phyloP scores from a whole-genome alignment of 805 yeast genomes.

The Schizosaccharomyces octosporus region DNA sequence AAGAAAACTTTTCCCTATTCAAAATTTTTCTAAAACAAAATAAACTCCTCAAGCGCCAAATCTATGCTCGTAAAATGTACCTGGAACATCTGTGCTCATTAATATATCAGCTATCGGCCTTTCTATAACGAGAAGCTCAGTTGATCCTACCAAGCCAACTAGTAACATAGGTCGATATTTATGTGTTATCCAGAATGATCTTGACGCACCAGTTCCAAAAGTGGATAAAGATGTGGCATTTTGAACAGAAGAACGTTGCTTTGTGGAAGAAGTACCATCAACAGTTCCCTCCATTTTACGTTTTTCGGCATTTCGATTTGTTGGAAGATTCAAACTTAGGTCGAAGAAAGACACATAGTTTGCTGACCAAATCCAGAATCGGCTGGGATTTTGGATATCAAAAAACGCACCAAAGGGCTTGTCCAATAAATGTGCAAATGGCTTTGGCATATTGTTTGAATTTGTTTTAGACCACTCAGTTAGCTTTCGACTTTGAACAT shows the following conservation, averaged over 20 bases:
- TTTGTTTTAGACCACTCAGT: constrained; percentile 65
- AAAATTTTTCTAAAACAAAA: background rate
- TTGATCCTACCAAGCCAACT: constrained; percentile 28
- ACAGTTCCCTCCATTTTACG: constrained; percentile 24
- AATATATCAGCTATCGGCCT: constrained; percentile 34
- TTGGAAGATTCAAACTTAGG: constrained; percentile 30
- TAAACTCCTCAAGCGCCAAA: background rate
- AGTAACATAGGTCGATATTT: constrained; percentile 51
- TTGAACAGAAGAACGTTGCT: constrained; percentile 10
- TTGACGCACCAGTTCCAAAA: constrained; percentile 6
- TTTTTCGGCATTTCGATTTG: constrained; percentile 12
- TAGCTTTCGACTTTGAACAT: constrained; percentile 15
- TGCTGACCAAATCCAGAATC: constrained; percentile 72
- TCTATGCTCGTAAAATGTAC: background rate
- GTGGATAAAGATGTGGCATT: background rate
- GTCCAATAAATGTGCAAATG: constrained; percentile 31
- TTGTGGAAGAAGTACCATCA: constrained; percentile 16
- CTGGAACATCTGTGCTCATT: constrained; percentile 11
- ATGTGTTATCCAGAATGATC: constrained; percentile 48
- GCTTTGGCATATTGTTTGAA: constrained; percentile 47
- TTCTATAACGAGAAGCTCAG: constrained; percentile 51
- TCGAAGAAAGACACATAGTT: constrained; percentile 63
- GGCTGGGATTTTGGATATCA: constrained; percentile 18
- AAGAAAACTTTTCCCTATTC: background rate
- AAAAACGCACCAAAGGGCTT: constrained; percentile 49